Base-by-base conservation (phyloP, 2,329 filamentous ascomycete genomes). In the Didymella keratinophila region DNA sequence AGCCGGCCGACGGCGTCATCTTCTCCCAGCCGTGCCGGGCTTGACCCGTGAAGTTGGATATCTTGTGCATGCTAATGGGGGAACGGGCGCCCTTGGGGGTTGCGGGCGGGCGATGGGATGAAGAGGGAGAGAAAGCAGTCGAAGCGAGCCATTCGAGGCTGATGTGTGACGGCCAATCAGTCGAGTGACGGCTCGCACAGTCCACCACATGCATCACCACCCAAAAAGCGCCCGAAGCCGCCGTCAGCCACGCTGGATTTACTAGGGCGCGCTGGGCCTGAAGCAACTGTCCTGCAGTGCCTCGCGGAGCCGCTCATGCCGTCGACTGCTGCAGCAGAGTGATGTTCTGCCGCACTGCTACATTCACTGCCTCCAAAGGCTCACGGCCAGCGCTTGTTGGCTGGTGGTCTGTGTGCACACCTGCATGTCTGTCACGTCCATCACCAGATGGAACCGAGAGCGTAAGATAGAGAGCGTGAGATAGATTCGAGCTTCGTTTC, bases 21-120 rank as follows among this genome's bases (percentile, higher is more conserved):
- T 85, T 83, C 77, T 88, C 86, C 85, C 86, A 87, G 76, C 86
- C 86, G 84, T 87, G 85, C 71, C 86, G 84, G 77, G 86, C 86
- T 72, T 82, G 81, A 77, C 86, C 86, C 69, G 86, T 88, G 76
- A 88, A 87, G 79, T 87, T 87, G 73, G 84, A 84, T 75, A 89
- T 87, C 78, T 87, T 88, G 80, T 88, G 86, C 86, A 88, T 89
- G 75, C 71, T 79, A 56, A 60, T 59, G 64, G 60, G 23, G 45
- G 43, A 56, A 64, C 52, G 61, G 64, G 64, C 67, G 58, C 64
- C 66, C 71, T 71, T 69, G 62, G 71, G 69, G 64, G 60, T 63
- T 65, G 68, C 60, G 65, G 62, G 45, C 58, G 59, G 60, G 62
- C 64, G 48, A 65, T 60, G 64, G 66, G 67, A 58, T 61, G 48